Percentiles rank a stretch among this genome's conserved stretches.
These are phyloP conservation scores for Cryptococcus deneoformans DNA, from an alignment of 1,284 basidiomycete genomes.

Conservation along the genomic window DNA sequence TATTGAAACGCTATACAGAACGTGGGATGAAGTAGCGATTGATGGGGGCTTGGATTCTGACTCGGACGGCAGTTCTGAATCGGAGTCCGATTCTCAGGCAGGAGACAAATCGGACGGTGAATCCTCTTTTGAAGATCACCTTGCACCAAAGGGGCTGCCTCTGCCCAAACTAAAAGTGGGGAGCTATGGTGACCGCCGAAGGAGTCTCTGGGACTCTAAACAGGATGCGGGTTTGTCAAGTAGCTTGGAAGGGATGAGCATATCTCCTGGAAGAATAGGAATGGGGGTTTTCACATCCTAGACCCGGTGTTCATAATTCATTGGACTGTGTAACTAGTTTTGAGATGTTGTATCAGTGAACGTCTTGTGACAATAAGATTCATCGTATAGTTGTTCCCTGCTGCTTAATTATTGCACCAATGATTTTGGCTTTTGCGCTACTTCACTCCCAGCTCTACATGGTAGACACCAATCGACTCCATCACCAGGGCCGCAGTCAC, in stretches of 20 bases:
- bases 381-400: too few species aligned
- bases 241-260: conserved; percentile 46
- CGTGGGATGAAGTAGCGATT: conserved; percentile 56
- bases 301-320: too few species aligned
- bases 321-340: too few species aligned
- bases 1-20: conserved; percentile 55
- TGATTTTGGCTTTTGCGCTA: too few species aligned
- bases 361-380: too few species aligned
- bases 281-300: background rate
- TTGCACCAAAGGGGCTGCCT: background rate
- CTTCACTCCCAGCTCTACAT: too few species aligned
- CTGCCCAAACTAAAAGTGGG: conserved; percentile 10
- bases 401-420: too few species aligned
- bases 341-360: too few species aligned
- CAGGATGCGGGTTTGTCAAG: conserved; percentile 33
- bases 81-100: conserved; percentile 52
- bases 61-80: conserved; percentile 30
- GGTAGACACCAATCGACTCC: too few species aligned
- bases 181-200: conserved; percentile 19
- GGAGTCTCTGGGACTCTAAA: conserved; percentile 6
- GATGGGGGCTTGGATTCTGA: conserved; percentile 44
- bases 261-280: conserved; percentile 27
- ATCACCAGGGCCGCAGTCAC: too few species aligned
- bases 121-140: conserved; percentile 3
- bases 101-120: conserved; percentile 59